Conservation (phyloP, 495 filamentous ascomycete genomes). For the Astrothelium macrocarpum region DNA sequence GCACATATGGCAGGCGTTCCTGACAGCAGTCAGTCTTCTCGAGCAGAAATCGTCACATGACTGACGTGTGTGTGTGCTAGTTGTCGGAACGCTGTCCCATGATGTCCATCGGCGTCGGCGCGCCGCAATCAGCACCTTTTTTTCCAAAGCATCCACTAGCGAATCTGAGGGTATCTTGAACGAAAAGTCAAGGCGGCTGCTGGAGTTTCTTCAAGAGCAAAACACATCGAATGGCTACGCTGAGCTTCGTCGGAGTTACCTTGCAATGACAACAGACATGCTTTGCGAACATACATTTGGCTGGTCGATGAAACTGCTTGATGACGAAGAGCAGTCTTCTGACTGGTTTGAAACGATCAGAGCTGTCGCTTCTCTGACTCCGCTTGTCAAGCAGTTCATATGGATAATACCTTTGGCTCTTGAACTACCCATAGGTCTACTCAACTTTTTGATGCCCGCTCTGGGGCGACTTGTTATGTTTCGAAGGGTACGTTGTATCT, state of each 20-base stretch:
- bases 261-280: not conserved
- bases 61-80: no score
- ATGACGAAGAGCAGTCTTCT: not conserved
- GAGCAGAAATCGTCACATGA: no score
- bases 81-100: not conserved
- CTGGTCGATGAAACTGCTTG: not conserved
- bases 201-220: not conserved
- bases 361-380: not conserved
- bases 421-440: not conserved
- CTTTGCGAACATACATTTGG: not conserved
- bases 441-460: not conserved
- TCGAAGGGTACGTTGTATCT: not conserved
- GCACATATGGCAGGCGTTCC: slow-evolving; percentile 28
- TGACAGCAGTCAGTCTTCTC: slow-evolving; percentile 21
- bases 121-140: not conserved
- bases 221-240: not conserved
- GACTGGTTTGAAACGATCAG: not conserved
- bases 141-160: not conserved
- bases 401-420: not conserved
- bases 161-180: not conserved
- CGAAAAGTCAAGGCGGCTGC: not conserved
- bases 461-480: not conserved
- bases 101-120: not conserved
- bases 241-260: not conserved
- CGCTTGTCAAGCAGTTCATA: not conserved